Percentiles rank a stretch among this genome's conserved stretches.
Evolutionary conservation across 345 rosid genomes (phyloP).

Genomic region (Pseudoturritis turrita): DNA sequence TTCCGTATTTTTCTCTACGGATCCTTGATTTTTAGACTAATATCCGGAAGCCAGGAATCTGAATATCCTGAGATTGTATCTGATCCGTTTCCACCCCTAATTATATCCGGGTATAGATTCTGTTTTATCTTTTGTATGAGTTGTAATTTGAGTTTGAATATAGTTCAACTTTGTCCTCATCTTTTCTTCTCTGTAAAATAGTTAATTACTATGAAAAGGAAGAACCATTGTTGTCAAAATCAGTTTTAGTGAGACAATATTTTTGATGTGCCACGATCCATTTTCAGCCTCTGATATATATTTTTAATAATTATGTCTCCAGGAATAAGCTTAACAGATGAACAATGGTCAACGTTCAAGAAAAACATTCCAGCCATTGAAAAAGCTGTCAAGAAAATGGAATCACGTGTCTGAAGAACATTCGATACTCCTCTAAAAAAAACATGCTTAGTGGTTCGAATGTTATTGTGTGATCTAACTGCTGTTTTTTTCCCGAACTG

Average conservation of each 20-base stretch:
- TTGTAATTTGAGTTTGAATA: neutral
- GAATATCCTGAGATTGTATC: too few species aligned
- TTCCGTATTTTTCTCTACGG: too few species aligned
- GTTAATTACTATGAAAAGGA: neutral
- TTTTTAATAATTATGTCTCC: neutral
- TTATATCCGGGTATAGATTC: too few species aligned
- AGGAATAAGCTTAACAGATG: constrained; percentile 90
- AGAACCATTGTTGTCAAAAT: neutral
- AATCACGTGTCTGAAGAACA: constrained; percentile 33
- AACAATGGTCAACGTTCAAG: constrained; percentile 69
- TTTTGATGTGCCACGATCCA: neutral
- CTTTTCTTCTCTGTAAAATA: neutral
- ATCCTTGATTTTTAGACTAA: too few species aligned
- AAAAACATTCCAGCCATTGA: constrained; percentile 66
- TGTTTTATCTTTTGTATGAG: neutral
- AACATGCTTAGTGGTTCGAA: neutral
- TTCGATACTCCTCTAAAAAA: neutral
- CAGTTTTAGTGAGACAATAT: neutral
- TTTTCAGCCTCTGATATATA: neutral
- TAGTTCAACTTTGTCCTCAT: neutral
- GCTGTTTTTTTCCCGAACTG: neutral
- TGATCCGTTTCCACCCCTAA: too few species aligned
- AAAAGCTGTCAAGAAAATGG: constrained; percentile 69
- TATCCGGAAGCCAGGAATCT: too few species aligned
- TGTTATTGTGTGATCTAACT: neutral